Base-by-base conservation (phyloP, 768 basidiomycete species). In the Calocybe cyanea region DNA sequence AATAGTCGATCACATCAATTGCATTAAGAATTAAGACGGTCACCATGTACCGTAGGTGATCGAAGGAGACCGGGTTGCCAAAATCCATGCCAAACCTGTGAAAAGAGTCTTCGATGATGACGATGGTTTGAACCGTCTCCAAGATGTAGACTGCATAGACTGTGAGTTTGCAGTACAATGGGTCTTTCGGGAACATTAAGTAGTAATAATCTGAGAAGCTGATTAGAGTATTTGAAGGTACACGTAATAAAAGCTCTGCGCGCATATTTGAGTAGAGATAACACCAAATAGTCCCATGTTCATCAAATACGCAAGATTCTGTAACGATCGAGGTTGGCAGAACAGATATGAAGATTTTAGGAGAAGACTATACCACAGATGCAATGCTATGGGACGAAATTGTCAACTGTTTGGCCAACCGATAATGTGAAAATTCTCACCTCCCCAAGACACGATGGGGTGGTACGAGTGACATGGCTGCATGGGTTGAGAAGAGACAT, bases 151-250 rank as follows among this genome's bases (percentile, higher is more conserved):
- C 57, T 15, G 51, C 51, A 31, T 59, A 60, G 19, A 68, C 60
- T 2, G 63, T 48, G 21, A 41, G 43, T 52, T 62, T 65, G 21
- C 51, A 58, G 25, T 49, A 38, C 14, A 43, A 20, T 11, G 44
- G 42, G 35, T 66, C 65, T 0, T 59, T 56, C 0, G 65, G 59
- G 36, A 66, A 66, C 7, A 62, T 57, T 11, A 65, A 58, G 36
- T 62, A 61, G 36, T 66, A 67, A 20, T 63, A 55, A 42, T 64
- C 65, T 65, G 31, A n/a, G n/a, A n/a, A n/a, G n/a, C n/a, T 28
- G 21, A 8, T 4, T 4, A 2, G n/a, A 28, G 10, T n/a, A n/a
- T n/a, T 13, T 7, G 19, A 40, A 4, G 19, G 25, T 17, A 14
- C 30, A 15, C 1, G 8, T 17, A 21, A 0, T 11, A 28, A 11